These are phyloP conservation scores for Amanita rimosa DNA, from an alignment of 768 basidiomycete species.

Conservation along the genomic window DNA sequence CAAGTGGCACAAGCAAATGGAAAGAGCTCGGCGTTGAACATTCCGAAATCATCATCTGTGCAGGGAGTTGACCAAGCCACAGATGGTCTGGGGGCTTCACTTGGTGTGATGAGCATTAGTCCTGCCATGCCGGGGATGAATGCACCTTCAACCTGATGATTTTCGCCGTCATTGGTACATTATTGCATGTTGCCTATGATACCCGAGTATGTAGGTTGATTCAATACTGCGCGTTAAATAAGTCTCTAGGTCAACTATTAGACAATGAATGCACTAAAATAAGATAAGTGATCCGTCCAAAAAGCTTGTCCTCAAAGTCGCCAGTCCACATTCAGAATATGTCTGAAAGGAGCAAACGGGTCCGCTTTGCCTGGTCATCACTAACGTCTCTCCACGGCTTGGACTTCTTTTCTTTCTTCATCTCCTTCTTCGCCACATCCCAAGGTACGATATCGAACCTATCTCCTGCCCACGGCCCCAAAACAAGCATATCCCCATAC, in stretches of 20 bases:
- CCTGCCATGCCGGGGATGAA: slow-evolving; percentile 22
- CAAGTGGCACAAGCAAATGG: slow-evolving; percentile 13
- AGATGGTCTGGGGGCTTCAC: slow-evolving; percentile 51
- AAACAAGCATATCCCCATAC: neutral
- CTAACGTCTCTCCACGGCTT: slow-evolving; percentile 4
- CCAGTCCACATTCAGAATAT: neutral
- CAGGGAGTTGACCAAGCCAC: slow-evolving; percentile 21
- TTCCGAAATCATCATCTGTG: slow-evolving; percentile 5
- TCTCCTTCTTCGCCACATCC: slow-evolving; percentile 4
- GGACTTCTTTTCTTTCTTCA: slow-evolving; percentile 2
- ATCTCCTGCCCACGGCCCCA: slow-evolving; percentile 4
- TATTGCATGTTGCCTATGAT: neutral
- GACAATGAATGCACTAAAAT: neutral
- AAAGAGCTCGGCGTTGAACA: slow-evolving; percentile 9
- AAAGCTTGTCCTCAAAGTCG: neutral
- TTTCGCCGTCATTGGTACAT: neutral
- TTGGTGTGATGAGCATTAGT: slow-evolving; percentile 81
- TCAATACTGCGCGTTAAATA: neutral
- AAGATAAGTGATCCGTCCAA: neutral
- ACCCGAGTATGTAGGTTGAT: no score
- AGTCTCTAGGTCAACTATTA: neutral
- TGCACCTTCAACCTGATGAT: neutral
- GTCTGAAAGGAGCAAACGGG: neutral
- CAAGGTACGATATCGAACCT: slow-evolving; percentile 5
- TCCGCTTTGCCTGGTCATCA: slow-evolving; percentile 1